Base-by-base conservation (phyloP, 148 eudicot genomes). In the Beta vulgaris region DNA sequence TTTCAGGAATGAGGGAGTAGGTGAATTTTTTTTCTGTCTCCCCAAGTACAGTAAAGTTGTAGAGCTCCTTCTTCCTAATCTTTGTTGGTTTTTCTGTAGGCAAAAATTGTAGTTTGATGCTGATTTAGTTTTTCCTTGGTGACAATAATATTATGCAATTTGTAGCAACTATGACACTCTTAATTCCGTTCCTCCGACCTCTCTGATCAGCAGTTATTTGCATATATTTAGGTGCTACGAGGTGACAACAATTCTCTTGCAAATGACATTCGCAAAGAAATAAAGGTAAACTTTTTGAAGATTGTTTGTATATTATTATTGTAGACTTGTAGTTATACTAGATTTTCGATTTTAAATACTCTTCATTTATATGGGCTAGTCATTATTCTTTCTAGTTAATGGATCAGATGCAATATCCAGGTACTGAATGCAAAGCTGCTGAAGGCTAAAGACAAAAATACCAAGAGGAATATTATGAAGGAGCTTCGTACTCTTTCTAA, bases 181-280 rank as follows among this genome's bases (percentile, higher is more conserved):
- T 57, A 2, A 57, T 36, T 62, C 8, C 60, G 19, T 31, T 36
- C 23, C 67, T 19, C 43, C 53, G n/a, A 68, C 21, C 42, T 74
- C 49, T 39, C 32, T 74, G 28, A 34, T 54, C 44, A 36, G 46
- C 57, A 37, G 25, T 68, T 59, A 51, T 23, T 73, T 73, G 61
- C 35, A 64, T 76, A 26, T 83, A 15, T 68, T 83, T 68, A 92
- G 97, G 97, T 92, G 80, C 84, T 92, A 77, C 87, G 93, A 68
- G 97, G 97, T n/a, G 97, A 92, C 85, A 92, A 92, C 81, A 92
- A 93, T 80, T 74, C 88, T 73, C 87, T 92, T 80, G 97, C 97
- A 49, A 92, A 88, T 74, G 97, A 92, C 79, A 90, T 92, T 76
- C 95, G 97, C 64, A 92, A 90, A 81, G 97, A 92, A 82, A 92